Evolutionary conservation across 1,139 yeast genomes (phyloP).

Genomic region (Entelexis sorbosivorans): DNA sequence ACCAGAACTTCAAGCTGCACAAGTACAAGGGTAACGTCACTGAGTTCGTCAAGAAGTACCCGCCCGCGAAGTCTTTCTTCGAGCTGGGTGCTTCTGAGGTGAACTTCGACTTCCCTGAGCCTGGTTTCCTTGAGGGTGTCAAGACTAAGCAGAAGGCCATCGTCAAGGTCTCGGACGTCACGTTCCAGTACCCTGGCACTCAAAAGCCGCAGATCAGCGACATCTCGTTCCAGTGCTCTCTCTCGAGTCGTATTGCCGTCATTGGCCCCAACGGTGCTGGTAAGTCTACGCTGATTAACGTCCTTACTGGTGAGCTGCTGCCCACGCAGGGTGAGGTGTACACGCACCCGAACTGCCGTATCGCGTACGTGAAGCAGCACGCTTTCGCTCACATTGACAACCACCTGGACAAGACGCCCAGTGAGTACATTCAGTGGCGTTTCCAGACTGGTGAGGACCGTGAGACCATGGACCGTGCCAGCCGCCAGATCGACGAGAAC

Average conservation of each 20-base stretch:
- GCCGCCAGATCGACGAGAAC: conserved; percentile 92
- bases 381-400: conserved; percentile 98
- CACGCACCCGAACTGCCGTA: conserved; percentile 99
- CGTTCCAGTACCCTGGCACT: conserved; percentile 99
- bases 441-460: conserved; percentile 99
- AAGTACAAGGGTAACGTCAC: conserved; percentile 99
- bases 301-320: conserved; percentile 96
- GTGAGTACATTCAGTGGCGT: conserved; percentile 99
- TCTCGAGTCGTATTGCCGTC: conserved; percentile 98
- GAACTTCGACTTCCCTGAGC: conserved; percentile 96
- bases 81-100: conserved; percentile 96
- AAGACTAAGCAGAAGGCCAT: conserved; percentile 99
- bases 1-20: conserved; percentile 99
- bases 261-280: conserved; percentile 99
- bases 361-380: conserved; percentile 98
- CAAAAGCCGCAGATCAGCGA: conserved; percentile 82
- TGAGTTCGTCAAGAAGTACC: conserved; percentile 96
- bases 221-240: conserved; percentile 95
- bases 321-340: conserved; percentile 98
- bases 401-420: conserved; percentile 98
- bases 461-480: conserved; percentile 99
- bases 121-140: conserved; percentile 99
- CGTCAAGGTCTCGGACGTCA: conserved; percentile 91
- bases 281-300: conserved; percentile 96
- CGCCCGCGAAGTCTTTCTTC: conserved; percentile 97